These are phyloP conservation scores for Phytophthora cryptogea DNA, from an alignment of 352 stramenopile genomes.

Conservation along the genomic window DNA sequence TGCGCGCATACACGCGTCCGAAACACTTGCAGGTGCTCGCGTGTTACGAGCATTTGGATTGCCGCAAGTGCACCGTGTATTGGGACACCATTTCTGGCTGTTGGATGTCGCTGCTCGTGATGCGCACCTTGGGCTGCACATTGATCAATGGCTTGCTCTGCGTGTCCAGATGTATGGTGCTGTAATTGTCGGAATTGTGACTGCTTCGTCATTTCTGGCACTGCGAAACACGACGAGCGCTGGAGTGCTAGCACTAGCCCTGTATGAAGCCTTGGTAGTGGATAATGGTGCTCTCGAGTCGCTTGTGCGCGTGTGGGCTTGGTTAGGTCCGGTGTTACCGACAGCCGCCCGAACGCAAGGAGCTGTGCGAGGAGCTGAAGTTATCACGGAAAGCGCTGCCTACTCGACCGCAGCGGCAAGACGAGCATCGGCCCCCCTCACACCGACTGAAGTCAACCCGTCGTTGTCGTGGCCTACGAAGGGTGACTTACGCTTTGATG, in stretches of 20 bases:
- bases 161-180: conserved; percentile 65
- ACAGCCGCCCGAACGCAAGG: conserved; percentile 29
- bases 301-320: conserved; percentile 84
- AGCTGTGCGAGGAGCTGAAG: conserved; percentile 28
- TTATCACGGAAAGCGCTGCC: conserved; percentile 30
- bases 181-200: conserved; percentile 56
- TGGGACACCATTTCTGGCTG: conserved; percentile 60
- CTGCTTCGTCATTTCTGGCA: conserved; percentile 38
- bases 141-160: conserved; percentile 67
- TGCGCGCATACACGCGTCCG: conserved; percentile 54
- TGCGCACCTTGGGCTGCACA: conserved; percentile 57
- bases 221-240: conserved; percentile 52
- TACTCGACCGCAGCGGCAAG: conserved; percentile 29
- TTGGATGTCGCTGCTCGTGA: conserved; percentile 66
- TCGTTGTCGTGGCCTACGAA: conserved; percentile 80
- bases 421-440: conserved; percentile 21
- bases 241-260: conserved; percentile 87
- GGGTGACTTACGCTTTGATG: conserved; percentile 88
- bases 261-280: conserved; percentile 92
- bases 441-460: conserved; percentile 41
- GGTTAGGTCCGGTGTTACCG: conserved; percentile 41
- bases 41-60: conserved; percentile 73
- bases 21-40: conserved; percentile 54
- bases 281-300: conserved; percentile 87
- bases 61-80: conserved; percentile 62